Base-by-base conservation (phyloP, 176 grass and related monocot genomes). In the Triticum turgidum region DNA sequence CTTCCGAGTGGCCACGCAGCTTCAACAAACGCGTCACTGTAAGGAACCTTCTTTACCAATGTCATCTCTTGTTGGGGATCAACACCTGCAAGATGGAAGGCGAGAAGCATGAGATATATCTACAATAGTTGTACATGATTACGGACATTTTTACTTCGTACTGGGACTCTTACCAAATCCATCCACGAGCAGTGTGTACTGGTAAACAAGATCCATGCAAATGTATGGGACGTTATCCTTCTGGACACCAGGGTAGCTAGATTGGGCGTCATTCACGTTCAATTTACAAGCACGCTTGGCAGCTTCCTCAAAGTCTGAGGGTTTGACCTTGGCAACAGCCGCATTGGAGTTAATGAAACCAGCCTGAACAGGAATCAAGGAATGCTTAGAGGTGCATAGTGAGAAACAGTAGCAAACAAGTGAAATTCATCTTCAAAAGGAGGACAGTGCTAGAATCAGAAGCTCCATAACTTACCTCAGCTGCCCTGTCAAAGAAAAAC, bases 141-240 rank as follows among this genome's bases (percentile, higher is more conserved):
- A 49, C 42, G 24, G 72, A 7, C 11, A 64, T 34, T 63, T 45
- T 85, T 89, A 7, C 30, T 78, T 85, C 58, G 34, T 22, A 76
- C 63, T 4, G 49, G 56, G 22, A 1, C 72, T 63, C 84, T 67
- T 94, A 98, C 97, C 97, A 33, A 98, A 96, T 77, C 94, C 97
- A 59, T 92, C 85, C 33, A 98, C 92, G 73, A 98, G 92, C 70
- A 98, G 82, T 11, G 97, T 94, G 90, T 94, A 94, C 77, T 98
- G 97, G 74, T 98, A 98, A 42, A 96, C 97, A 3, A 98, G 93
- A 88, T 96, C 97, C 97, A 98, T 91, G 92, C 97, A 99, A 82
- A 99, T 84, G 37, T 87, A 96, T 41, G 97, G 94, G 82, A 99
- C 14, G 82, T 94, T 99, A 21, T 90, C 87, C 78, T 91, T 85